Base-by-base conservation (phyloP, 148 eudicot species). In the Silene uniflora region DNA sequence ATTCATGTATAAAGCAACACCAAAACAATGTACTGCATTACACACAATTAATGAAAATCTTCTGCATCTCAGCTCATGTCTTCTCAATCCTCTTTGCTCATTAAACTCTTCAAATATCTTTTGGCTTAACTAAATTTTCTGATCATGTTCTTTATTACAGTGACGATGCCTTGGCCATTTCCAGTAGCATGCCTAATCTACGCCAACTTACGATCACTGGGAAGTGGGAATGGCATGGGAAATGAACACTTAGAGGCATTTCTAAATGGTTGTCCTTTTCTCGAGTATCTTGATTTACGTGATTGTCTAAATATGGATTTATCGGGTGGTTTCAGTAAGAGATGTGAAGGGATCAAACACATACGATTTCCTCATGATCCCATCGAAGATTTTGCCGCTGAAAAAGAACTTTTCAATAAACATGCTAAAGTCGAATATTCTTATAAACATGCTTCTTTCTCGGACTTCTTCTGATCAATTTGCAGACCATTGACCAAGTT, bases 221-320 rank as follows among this genome's bases (percentile, higher is more conserved):
- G 42, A 82, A 77, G 82, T 19, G 91, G 87, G 42, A 82, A 65
- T 42, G 1, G 1, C 44, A 75, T 88, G 86, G 71, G 84, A 24
- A 80, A 84, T 44, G 72, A 70, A 23, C 88, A 85, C 42, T 56
- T 88, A 72, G 62, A 84, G 73, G 86, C 84, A 12, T 80, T 88
- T 76, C 82, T 88, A 22, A 81, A 85, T 69, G 80, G 81, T 62
- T 85, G 88, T 56, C 84, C 81, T 9, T 75, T 64, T 39, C 86
- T 88, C 54, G 87, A 81, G 69, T 85, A 87, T 16, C 88, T 85
- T 80, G 91, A 85, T 66, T 22, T 88, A 0, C 85, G 88, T 24
- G 69, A 47, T 35, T 88, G 91, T 60, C 76, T 61, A 24, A 54
- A 67, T 47, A 59, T 85, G 63, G 32, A 78, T 72, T 75, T 88